Base-by-base conservation (phyloP, 2,329 filamentous ascomycete species). In the Beauveria varroae region DNA sequence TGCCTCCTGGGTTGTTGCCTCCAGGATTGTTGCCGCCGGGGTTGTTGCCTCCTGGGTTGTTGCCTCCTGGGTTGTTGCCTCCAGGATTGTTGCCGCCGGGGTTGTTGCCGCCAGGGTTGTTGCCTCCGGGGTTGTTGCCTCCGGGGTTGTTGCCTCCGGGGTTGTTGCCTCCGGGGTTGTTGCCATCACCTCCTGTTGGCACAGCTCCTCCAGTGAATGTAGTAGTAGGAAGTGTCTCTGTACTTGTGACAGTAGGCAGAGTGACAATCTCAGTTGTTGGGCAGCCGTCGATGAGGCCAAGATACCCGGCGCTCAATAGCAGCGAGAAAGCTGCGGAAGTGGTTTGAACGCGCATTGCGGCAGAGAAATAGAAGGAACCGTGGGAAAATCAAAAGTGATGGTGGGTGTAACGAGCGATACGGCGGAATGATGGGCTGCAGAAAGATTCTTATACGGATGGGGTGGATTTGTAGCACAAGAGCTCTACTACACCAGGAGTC, bases 381-480 rank as follows among this genome's bases (percentile, higher is more conserved):
- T 47, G 18, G 20, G 10, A 58, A 57, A 14, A 54, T 5, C 14
- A 51, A 58, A 24, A 16, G 14, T n/a, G 6, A 28, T 28, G 22
- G 12, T 46, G 20, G 50, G 20, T 24, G 14, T 56, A 34, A 34
- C 40, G 14, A 16, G 50, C 41, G 20, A 14, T 22, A 47, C n/a
- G 30, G 28, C 22, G 50, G 28, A 54, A 20, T 54, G 22, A 50
- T 43, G 51, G 59, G 44, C 51, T 49, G 34, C 8, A 20, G 14
- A 51, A 49, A 50, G 51, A 49, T n/a, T 60, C 58, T 60, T 60
- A 60, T 56, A 61, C 28, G 24, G 51, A 18, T 26, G 10, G 30
- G 43, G 6, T 14, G 22, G 28, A 18, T 22, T 18, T 37, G 43
- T 14, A n/a, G 9, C 34, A 28, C 14, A 12, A 9, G 10, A 47